phyloP scores from a whole-genome alignment of 2,329 filamentous ascomycete species.

The Myriosclerotinia scirpicola region DNA sequence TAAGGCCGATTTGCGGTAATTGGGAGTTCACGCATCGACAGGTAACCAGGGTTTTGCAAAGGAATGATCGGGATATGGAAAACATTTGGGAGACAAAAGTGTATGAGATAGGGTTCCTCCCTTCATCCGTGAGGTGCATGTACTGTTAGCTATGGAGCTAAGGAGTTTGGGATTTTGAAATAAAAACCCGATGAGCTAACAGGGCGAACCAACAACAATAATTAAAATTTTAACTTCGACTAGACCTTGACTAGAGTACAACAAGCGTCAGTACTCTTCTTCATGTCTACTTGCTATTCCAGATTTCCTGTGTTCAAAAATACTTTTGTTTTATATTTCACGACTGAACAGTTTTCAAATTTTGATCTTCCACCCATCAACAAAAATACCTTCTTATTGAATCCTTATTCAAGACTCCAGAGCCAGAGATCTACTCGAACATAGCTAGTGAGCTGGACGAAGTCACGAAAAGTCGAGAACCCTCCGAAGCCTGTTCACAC shows the following conservation, averaged over 20 bases:
- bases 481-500: background rate
- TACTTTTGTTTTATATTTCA: background rate
- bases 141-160: slow-evolving; percentile 10
- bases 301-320: background rate
- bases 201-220: background rate
- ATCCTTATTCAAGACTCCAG: background rate
- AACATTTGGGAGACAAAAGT: background rate
- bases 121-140: background rate
- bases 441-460: background rate
- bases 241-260: background rate
- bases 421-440: background rate
- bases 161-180: slow-evolving; percentile 10
- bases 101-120: background rate
- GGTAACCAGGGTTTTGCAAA: background rate
- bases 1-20: background rate
- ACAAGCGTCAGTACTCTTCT: background rate
- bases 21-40: background rate
- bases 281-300: background rate
- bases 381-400: background rate
- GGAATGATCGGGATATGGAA: background rate
- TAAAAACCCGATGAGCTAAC: background rate
- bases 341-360: background rate
- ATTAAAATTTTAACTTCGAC: background rate
- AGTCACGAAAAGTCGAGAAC: background rate
- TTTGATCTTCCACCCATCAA: background rate